phyloP scores from a whole-genome alignment of 768 basidiomycete species.

The Paxillus rubicundulus region DNA sequence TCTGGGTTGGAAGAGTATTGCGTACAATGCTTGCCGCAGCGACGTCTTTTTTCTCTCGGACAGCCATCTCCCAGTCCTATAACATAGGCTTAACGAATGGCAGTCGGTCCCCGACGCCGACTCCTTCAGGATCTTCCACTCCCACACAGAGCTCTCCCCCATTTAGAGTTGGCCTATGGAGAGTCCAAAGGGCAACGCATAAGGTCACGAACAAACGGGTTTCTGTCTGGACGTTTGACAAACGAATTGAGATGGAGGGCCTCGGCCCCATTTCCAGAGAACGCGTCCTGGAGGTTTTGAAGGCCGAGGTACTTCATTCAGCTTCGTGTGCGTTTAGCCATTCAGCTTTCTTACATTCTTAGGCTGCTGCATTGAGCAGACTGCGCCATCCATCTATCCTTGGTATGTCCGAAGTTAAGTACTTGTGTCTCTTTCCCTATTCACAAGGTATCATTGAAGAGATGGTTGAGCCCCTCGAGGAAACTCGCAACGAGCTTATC shows the following conservation, averaged over 20 bases:
- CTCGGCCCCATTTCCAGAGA: slow-evolving; percentile 65
- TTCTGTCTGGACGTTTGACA: slow-evolving; percentile 91
- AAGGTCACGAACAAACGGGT: slow-evolving; percentile 90
- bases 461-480: slow-evolving; percentile 96
- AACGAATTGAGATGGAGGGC: slow-evolving; percentile 73
- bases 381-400: slow-evolving; percentile 92
- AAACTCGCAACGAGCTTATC: slow-evolving; percentile 82
- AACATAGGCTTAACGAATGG: slow-evolving; percentile 47
- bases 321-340: slow-evolving; percentile 1
- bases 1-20: neutral
- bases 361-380: slow-evolving; percentile 83
- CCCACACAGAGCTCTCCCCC: slow-evolving; percentile 43
- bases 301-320: slow-evolving; percentile 69
- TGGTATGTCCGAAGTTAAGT: slow-evolving; percentile 43
- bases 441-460: slow-evolving; percentile 45
- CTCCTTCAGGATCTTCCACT: slow-evolving; percentile 31
- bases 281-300: slow-evolving; percentile 77
- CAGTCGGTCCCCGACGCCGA: slow-evolving; percentile 39
- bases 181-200: slow-evolving; percentile 80
- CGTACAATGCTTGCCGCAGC: slow-evolving; percentile 72
- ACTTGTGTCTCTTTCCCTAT: slow-evolving; percentile 1
- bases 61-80: slow-evolving; percentile 79
- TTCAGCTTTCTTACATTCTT: slow-evolving; percentile 3
- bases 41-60: slow-evolving; percentile 77
- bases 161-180: slow-evolving; percentile 84